Evolutionary conservation across 83 land plant genomes (phyloP), one percentile per base, ranked within the genome.

Genomic region (Larix sibirica): DNA sequence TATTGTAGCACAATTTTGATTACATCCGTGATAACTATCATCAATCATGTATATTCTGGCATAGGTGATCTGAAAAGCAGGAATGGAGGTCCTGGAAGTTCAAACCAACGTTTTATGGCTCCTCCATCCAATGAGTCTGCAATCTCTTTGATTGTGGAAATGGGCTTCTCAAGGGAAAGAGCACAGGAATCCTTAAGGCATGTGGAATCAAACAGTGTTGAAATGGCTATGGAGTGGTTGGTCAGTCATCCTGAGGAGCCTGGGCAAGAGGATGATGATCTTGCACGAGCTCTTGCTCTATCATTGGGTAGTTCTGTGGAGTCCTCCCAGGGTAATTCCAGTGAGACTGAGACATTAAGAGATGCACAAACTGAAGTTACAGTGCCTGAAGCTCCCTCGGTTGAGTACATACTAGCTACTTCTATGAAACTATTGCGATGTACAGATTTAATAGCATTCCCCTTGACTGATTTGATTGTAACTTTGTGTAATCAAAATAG

Each of bases 181-280:
- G 99, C 94, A 70, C 95, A 95, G 81, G 99, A 92, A 83, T 98
- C 98, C 56, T 80, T 97, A 36, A 86, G 96, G 70, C 85, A 87
- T 7, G 96, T 95, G 17, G 95, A 88, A 62, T 80, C 91, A 80
- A 94, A 91, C 69, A 95, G 98, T 86, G 98, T 95, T 42, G 99
- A 97, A 73, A 84, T 95, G 98, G 99, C 98, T 4, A 95, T 91
- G 90, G 98, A 97, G 77, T 97, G 99, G 99, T 83, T 97, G 63
- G 90, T 94, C 62, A 92, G 86, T 82, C 98, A 94, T 89, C 85
- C 93, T 61, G 98, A 97, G 79, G 98, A 94, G 82, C 88, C 87
- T 79, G 87, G 83, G 21, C 91, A 95, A 84, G 98, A 95, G 75
- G 95, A 95, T 85, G 95, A 94, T 89, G 96, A 97, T 80, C 84